Base-by-base conservation (phyloP, 139 green algal genomes). In the Chlorella sorokiniana region DNA sequence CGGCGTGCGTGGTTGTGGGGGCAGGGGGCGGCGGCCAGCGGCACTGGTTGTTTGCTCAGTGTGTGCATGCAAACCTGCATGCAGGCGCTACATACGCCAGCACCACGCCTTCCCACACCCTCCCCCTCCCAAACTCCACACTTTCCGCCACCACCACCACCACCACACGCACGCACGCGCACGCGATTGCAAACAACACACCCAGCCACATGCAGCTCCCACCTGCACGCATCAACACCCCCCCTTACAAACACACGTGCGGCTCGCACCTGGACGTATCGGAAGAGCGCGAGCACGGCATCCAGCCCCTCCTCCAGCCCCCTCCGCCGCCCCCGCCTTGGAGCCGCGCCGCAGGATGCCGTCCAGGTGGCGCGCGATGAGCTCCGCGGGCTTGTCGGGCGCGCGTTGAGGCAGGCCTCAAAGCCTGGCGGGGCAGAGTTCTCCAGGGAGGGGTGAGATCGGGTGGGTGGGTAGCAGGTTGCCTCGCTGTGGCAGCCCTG, bases 311-410 rank as follows among this genome's bases (percentile, higher is more conserved):
- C 77, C 78, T 99, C 97, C 81, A 99, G 80, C 77, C 61, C 45
- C 45, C 37, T 54, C 74, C 52, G 54, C 63, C 44, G 42, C 78
- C 64, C 52, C 74, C 4, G 78, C 88, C 84, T 96, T 97, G 83
- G 88, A 92, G 40, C 95, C 92, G 0, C 84, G 88, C 5, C 92
- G 84, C 82, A 99, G 86, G 85, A 92, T 90, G 20, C 67, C 82
- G 76, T 99, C 97, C 1, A 99, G 92, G 87, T 95, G 98, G 87
- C 98, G 98, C 56, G 97, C 97, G 8, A 99, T 93, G 45, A 99
- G 89, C 91, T 99, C 96, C 0, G 96, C 96, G 0, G 96, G 94
- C 85, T 86, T 85, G 62, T 92, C 93, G 33, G 93, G 0, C 95
- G 92, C 81, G 91, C 87, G 90, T 99, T 99, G 80, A 99, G 94